Evolutionary conservation across 2,329 filamentous ascomycete species (phyloP).

Genomic region (Rhinocladiella similis): DNA sequence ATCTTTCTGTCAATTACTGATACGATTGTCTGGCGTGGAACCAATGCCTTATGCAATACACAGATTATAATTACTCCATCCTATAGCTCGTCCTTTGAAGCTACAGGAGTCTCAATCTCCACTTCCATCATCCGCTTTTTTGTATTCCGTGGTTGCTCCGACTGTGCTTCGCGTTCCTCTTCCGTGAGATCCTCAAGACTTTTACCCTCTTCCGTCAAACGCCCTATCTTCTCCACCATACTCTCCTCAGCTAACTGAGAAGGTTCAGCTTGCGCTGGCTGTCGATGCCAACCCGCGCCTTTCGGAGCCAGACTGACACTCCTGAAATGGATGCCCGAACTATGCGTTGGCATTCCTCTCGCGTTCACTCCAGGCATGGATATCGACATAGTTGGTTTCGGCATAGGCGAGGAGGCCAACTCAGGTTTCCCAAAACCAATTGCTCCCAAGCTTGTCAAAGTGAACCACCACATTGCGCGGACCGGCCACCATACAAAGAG

Average conservation of each 20-base stretch:
- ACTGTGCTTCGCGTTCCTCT: constrained; percentile 38
- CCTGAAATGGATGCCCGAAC: constrained; percentile 9
- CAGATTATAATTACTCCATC: neutral
- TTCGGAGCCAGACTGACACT: constrained; percentile 25
- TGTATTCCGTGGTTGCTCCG: constrained; percentile 44
- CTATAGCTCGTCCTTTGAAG: constrained; percentile 38
- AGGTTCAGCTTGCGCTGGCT: constrained; percentile 28
- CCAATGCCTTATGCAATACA: neutral
- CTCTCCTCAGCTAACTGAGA: constrained; percentile 31
- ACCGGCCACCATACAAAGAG: constrained; percentile 84
- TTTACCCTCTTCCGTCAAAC: constrained; percentile 38
- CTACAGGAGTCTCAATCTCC: constrained; percentile 35
- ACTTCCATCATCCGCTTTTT: constrained; percentile 52
- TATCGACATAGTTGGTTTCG: constrained; percentile 18
- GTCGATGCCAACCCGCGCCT: constrained; percentile 48
- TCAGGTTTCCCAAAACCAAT: constrained; percentile 15
- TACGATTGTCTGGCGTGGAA: neutral
- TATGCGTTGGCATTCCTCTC: constrained; percentile 19
- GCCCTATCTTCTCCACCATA: constrained; percentile 43
- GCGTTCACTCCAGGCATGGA: constrained; percentile 15
- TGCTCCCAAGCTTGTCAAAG: constrained; percentile 54
- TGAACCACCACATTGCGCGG: constrained; percentile 63
- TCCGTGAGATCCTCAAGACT: constrained; percentile 37
- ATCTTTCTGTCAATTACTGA: neutral
- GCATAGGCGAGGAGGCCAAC: neutral